A percentile compares a stretch with the other conserved stretches of the same genome.
These are phyloP conservation scores for Pyrus communis DNA, from an alignment of 306 rosid genomes.

Conservation along the genomic window DNA sequence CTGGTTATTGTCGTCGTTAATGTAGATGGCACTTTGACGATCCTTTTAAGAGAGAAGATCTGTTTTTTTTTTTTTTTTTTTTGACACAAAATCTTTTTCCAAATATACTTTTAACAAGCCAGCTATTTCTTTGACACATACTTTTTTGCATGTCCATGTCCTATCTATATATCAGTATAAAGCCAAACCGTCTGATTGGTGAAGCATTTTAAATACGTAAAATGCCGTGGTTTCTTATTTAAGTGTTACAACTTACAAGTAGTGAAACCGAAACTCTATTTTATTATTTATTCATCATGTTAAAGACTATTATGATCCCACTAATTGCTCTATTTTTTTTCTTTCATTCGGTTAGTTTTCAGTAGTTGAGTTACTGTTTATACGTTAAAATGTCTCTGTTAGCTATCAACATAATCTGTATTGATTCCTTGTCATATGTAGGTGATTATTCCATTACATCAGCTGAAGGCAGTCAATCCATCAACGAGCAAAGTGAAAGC, in stretches of 20 bases:
- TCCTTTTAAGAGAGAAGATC: background rate
- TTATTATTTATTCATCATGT: background rate
- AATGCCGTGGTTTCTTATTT: background rate
- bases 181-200: background rate
- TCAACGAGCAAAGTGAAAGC: slow-evolving; percentile 73
- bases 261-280: background rate
- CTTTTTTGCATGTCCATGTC: background rate
- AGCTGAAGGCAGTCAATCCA: slow-evolving; percentile 80
- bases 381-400: background rate
- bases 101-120: background rate
- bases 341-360: background rate
- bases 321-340: background rate
- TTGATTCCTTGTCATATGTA: slow-evolving; percentile 4
- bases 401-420: background rate
- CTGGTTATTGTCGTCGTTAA: background rate
- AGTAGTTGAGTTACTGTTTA: background rate
- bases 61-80: too few species aligned
- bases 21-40: background rate
- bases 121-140: background rate
- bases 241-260: background rate
- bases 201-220: background rate
- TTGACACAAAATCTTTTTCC: background rate
- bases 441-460: slow-evolving; percentile 90
- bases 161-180: background rate
- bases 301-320: background rate